Conservation (phyloP, 306 rosid genomes). For the Casuarina cunninghamiana region DNA sequence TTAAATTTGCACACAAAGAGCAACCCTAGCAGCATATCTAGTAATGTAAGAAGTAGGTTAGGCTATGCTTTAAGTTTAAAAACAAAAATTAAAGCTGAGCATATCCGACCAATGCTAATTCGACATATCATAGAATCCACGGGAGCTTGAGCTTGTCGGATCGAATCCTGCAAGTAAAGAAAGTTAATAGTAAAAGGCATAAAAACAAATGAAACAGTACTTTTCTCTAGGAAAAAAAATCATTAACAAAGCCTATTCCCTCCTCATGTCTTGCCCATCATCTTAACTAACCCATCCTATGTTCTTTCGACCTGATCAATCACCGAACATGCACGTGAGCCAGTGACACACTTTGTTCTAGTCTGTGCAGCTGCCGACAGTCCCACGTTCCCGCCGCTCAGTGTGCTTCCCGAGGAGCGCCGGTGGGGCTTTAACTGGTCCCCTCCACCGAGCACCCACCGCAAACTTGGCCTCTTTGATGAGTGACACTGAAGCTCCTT, state of each 20-base stretch:
- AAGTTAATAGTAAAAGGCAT: neutral
- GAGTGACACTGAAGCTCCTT: neutral
- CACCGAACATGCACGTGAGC: conserved; percentile 41
- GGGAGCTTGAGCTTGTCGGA: conserved; percentile 25
- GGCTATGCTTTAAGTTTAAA: neutral
- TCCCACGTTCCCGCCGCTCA: conserved; percentile 38
- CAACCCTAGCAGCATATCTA: neutral
- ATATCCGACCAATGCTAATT: conserved; percentile 21
- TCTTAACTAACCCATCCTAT: neutral
- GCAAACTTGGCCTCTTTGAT: conserved; percentile 13
- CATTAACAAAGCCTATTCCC: conserved; percentile 20
- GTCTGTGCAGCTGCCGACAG: conserved; percentile 50
- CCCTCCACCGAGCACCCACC: conserved; percentile 17
- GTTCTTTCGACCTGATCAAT: conserved; percentile 3
- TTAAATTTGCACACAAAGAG: neutral
- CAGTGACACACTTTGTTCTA: conserved; percentile 36
- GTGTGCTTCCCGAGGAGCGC: conserved; percentile 36
- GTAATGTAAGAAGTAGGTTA: conserved; percentile 3
- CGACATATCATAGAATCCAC: conserved; percentile 31
- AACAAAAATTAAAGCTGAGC: neutral
- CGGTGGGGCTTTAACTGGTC: conserved; percentile 36
- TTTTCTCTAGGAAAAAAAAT: conserved; percentile 10
- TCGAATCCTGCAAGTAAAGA: conserved; percentile 11
- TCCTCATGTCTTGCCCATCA: neutral
- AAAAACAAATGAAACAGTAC: conserved; percentile 23